Conservation (phyloP, 2,329 filamentous ascomycete genomes). For the Hymenoscyphus infarciens region DNA sequence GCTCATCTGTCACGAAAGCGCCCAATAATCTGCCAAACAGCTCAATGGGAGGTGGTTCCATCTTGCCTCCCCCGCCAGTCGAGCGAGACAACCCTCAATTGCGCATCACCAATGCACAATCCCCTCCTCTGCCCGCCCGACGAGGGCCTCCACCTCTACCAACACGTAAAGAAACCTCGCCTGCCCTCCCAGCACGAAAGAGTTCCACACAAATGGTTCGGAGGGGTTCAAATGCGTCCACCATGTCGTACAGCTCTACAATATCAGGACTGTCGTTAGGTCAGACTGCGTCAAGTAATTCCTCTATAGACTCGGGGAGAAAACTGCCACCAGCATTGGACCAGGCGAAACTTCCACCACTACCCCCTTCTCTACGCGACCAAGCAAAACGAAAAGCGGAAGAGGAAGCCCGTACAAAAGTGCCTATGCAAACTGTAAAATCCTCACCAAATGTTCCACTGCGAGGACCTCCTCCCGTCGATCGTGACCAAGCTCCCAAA, state of each 20-base stretch:
- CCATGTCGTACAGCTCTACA: conserved; percentile 51
- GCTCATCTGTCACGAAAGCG: conserved; percentile 27
- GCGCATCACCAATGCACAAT: conserved; percentile 16
- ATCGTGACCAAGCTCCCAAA: conserved; percentile 28
- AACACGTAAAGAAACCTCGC: conserved; percentile 25
- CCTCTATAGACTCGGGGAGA: conserved; percentile 41
- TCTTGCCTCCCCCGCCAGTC: conserved; percentile 32
- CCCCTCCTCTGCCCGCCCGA: conserved; percentile 27
- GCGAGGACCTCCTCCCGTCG: conserved; percentile 20
- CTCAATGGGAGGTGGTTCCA: conserved; percentile 16
- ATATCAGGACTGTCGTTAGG: conserved; percentile 51
- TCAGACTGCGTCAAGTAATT: conserved; percentile 44
- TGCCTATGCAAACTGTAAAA: conserved; percentile 39
- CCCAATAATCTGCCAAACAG: conserved; percentile 29
- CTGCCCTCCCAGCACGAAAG: conserved; percentile 29
- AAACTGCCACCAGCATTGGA: conserved; percentile 56
- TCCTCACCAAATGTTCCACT: conserved; percentile 39
- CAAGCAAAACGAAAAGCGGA: conserved; percentile 47
- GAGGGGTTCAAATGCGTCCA: conserved; percentile 56
- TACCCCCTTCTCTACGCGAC: conserved; percentile 55
- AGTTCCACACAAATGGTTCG: conserved; percentile 39
- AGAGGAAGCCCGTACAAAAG: conserved; percentile 33
- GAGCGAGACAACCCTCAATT: conserved; percentile 27
- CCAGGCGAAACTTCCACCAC: conserved; percentile 52
- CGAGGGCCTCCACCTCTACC: conserved; percentile 22